Evolutionary conservation across 805 yeast species (phyloP).

Genomic region (Pichia occidentalis): DNA sequence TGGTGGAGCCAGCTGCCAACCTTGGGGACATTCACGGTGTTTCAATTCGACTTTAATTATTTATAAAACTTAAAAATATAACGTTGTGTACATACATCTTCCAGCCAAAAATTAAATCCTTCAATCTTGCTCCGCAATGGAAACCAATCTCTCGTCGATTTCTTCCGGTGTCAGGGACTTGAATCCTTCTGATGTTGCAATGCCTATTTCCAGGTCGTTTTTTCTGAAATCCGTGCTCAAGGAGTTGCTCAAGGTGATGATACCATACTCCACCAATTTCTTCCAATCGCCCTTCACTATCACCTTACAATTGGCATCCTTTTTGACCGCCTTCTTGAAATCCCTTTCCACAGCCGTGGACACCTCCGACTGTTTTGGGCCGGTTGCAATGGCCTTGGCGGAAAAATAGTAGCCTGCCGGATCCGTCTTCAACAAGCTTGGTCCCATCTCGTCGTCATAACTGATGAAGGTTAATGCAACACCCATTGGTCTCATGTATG

Average conservation of each 20-base stretch:
- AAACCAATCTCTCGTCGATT: constrained; percentile 87
- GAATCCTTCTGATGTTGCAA: constrained; percentile 69
- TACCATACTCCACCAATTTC: constrained; percentile 82
- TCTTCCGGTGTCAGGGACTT: constrained; percentile 72
- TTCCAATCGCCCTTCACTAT: constrained; percentile 78
- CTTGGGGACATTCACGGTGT: too few species aligned
- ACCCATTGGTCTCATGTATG: constrained; percentile 97
- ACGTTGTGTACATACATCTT: too few species aligned
- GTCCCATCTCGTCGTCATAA: constrained; percentile 85
- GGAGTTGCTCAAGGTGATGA: constrained; percentile 77
- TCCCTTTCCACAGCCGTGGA: constrained; percentile 84
- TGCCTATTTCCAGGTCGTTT: constrained; percentile 89
- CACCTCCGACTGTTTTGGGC: constrained; percentile 96
- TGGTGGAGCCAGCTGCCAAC: too few species aligned
- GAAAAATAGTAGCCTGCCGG: constrained; percentile 96
- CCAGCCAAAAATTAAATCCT: too few species aligned
- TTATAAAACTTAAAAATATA: too few species aligned
- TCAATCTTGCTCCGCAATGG: constrained; percentile 95
- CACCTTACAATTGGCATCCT: constrained; percentile 27
- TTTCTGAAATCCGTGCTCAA: constrained; percentile 91
- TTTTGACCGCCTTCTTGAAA: constrained; percentile 53
- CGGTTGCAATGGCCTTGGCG: constrained; percentile 87
- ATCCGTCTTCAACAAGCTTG: constrained; percentile 85
- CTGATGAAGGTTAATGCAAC: constrained; percentile 85
- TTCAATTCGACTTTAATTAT: too few species aligned